Conservation (phyloP, 768 basidiomycete species). For the Boletus coccyginus region DNA sequence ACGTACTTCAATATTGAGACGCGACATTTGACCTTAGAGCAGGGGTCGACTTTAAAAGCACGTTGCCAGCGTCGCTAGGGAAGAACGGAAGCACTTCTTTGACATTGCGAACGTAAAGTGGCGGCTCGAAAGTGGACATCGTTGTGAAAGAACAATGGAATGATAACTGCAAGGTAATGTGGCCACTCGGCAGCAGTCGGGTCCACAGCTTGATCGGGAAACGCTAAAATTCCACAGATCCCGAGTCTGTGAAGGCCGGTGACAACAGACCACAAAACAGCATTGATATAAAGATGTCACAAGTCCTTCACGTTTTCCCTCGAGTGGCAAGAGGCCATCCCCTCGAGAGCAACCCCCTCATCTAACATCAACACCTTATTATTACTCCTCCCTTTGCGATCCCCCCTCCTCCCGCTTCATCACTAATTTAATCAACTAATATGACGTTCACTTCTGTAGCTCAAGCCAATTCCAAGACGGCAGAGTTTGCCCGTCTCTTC, state of each 20-base stretch:
- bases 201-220: conserved; percentile 9
- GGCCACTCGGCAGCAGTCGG: conserved; percentile 22
- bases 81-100: background rate
- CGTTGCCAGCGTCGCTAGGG: background rate
- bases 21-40: background rate
- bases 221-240: background rate
- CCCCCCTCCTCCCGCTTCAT: background rate
- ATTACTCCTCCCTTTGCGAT: background rate
- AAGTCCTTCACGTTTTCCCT: background rate
- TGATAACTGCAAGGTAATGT: conserved; percentile 1
- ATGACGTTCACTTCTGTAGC: conserved; percentile 21
- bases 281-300: conserved; percentile 18
- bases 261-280: conserved; percentile 15
- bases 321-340: conserved; percentile 2
- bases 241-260: background rate
- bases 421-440: conserved; percentile 6
- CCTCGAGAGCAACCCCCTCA: background rate
- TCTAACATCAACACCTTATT: background rate
- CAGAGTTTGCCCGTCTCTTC: conserved; percentile 54
- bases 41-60: background rate
- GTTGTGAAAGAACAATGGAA: conserved; percentile 15
- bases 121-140: background rate
- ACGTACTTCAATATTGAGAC: background rate
- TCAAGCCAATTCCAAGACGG: conserved; percentile 37
- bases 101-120: background rate